Evolutionary conservation across 768 basidiomycete species (phyloP), one percentile per base, ranked within the genome.

Genomic region (Strobilomyces confusus): DNA sequence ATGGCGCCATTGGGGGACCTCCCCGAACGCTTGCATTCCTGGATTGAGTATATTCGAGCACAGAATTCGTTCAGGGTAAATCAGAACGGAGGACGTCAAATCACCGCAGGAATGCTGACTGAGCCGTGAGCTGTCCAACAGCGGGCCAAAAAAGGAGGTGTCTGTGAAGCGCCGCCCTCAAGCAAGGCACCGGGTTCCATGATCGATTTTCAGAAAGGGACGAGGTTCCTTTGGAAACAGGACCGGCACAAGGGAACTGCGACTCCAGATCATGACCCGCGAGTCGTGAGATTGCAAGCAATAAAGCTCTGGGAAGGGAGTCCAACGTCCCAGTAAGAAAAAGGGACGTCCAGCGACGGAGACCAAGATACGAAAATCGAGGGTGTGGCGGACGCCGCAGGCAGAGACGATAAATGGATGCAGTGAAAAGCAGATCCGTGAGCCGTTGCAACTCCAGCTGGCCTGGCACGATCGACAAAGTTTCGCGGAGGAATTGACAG

Each of bases 131-230:
- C 56, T 49, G 47, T 44, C 44, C 45, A 50, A 32, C 32, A 15
- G 29, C 30, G 43, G 22, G 49, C 32, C 49, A 17, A 50, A 52
- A 55, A 49, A 29, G 49, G 55, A 52, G 55, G 57, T 23, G 49
- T 47, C 37, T 47, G 53, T 52, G 55, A 54, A 55, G 40, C 48
- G 34, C 61, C 63, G 48, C 32, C n/a, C 58, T 54, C 51, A 44
- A 47, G 25, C 52, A 58, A 67, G 62, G 65, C 62, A 65, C 65
- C 48, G 48, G 9, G 57, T 65, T 65, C 64, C 64, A 55, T 65
- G 50, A 62, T 64, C 49, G 63, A 67, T 65, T 52, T 67, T 56
- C 65, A 56, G 62, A 58, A 25, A 53, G 30, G 30, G 54, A 37
- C 34, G 30, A 43, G 23, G 65, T 67, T 59, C 40, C 63, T 64